These are phyloP conservation scores for Volvariella volvacea DNA, from an alignment of 1,284 basidiomycete species.

Conservation along the genomic window DNA sequence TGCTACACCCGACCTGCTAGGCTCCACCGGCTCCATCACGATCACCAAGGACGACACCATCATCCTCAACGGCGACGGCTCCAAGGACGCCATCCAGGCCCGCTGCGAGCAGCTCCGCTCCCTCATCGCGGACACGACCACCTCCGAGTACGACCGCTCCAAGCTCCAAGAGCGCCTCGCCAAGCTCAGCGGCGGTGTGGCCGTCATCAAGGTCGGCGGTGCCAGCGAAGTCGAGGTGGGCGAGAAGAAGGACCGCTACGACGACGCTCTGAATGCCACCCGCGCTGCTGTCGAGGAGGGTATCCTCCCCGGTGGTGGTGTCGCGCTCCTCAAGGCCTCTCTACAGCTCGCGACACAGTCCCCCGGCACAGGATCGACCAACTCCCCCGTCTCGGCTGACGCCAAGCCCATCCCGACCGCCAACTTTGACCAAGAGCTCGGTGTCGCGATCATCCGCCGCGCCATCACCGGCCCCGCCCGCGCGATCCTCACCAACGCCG, in stretches of 20 bases:
- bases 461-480: slow-evolving; percentile 83
- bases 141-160: slow-evolving; percentile 90
- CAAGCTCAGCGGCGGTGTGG: slow-evolving; percentile 94
- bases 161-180: slow-evolving; percentile 97
- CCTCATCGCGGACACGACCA: slow-evolving; percentile 78
- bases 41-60: slow-evolving; percentile 99
- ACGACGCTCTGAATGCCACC: slow-evolving; percentile 96
- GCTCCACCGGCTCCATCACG: slow-evolving; percentile 87
- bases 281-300: slow-evolving; percentile 98
- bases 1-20: slow-evolving; percentile 85
- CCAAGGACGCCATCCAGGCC: slow-evolving; percentile 79
- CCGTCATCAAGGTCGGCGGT: slow-evolving; percentile 97
- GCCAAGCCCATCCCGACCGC: slow-evolving; percentile 64
- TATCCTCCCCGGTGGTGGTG: slow-evolving; percentile 94
- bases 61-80: slow-evolving; percentile 88
- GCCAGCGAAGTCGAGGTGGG: slow-evolving; percentile 93
- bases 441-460: slow-evolving; percentile 88
- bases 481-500: slow-evolving; percentile 92
- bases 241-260: slow-evolving; percentile 99
- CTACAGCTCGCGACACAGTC: slow-evolving; percentile 64
- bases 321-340: slow-evolving; percentile 87
- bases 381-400: slow-evolving; percentile 42
- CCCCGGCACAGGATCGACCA: slow-evolving; percentile 32
- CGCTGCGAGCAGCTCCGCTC: slow-evolving; percentile 95
- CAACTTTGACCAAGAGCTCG: slow-evolving; percentile 98